Percentiles rank a stretch among this genome's conserved stretches.
Evolutionary conservation across 129 eudicot species (phyloP).

Genomic region (Flaveria bidentis): DNA sequence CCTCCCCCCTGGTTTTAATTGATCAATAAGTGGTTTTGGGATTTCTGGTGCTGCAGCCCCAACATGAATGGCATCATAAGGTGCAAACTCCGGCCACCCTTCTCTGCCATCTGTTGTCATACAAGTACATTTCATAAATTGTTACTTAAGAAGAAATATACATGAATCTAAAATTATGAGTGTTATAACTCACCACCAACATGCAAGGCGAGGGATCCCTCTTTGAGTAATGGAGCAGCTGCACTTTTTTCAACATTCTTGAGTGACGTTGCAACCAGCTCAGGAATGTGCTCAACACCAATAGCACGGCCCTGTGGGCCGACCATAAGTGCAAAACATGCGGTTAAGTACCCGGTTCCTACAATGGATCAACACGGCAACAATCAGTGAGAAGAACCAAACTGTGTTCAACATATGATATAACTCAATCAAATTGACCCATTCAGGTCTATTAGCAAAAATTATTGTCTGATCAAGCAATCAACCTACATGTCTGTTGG

Average conservation of each 20-base stretch:
- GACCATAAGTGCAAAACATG: constrained; percentile 94
- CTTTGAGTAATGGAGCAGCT: constrained; percentile 70
- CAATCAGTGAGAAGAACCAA: neutral
- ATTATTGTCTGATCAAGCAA: neutral
- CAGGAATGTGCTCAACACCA: constrained; percentile 93
- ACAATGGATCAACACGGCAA: constrained; percentile 14
- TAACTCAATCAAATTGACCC: neutral
- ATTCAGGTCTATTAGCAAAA: neutral
- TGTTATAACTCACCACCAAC: constrained; percentile 63
- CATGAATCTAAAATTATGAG: neutral
- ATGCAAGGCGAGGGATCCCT: constrained; percentile 71
- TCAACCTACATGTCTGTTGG: neutral
- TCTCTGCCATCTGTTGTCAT: constrained; percentile 71
- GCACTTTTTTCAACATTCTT: constrained; percentile 66
- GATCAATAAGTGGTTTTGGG: constrained; percentile 78
- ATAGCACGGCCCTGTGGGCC: constrained; percentile 84
- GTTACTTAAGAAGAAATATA: neutral
- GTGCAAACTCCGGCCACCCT: constrained; percentile 88
- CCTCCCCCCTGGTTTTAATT: constrained; percentile 94
- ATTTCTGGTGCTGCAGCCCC: constrained; percentile 95
- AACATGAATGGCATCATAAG: constrained; percentile 93
- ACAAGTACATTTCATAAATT: neutral
- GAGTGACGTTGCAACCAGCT: constrained; percentile 61
- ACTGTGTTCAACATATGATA: neutral
- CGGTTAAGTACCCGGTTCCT: constrained; percentile 97